phyloP scores from a whole-genome alignment of 768 basidiomycete species.

The Podaxis sp. region DNA sequence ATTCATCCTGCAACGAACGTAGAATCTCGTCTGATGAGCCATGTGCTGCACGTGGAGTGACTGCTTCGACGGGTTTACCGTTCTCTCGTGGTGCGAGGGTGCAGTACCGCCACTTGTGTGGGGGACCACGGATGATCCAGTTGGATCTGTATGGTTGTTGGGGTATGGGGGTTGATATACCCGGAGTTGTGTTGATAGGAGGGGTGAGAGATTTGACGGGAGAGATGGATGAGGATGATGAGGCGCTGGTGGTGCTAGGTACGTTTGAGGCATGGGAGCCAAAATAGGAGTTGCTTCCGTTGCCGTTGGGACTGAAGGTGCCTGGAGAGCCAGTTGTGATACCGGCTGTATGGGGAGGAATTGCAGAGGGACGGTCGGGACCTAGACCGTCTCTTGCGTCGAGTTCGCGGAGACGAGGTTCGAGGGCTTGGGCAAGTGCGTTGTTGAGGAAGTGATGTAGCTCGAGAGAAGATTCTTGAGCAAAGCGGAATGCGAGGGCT shows the following conservation, averaged over 20 bases:
- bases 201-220: too few relatives aligned
- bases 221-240: too few relatives aligned
- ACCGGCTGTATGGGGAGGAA: constrained; percentile 74
- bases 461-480: constrained; percentile 84
- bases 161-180: not conserved
- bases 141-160: constrained; percentile 14
- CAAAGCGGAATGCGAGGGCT: constrained; percentile 77
- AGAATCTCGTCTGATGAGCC: constrained; percentile 59
- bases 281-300: not conserved
- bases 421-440: constrained; percentile 66
- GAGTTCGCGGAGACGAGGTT: constrained; percentile 59
- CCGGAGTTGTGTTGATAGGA: not conserved
- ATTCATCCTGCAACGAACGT: constrained; percentile 68
- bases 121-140: constrained; percentile 83
- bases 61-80: constrained; percentile 41
- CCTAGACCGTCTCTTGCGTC: constrained; percentile 67
- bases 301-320: not conserved
- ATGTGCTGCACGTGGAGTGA: constrained; percentile 52
- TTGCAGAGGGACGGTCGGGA: constrained; percentile 45
- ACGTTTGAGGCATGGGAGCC: not conserved
- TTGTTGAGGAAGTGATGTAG: constrained; percentile 82
- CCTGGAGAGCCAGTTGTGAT: not conserved
- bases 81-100: constrained; percentile 46
- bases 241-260: not conserved
- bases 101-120: constrained; percentile 94